Base-by-base conservation (phyloP, 2,329 filamentous ascomycete genomes). In the Ophiostoma ulmi region DNA sequence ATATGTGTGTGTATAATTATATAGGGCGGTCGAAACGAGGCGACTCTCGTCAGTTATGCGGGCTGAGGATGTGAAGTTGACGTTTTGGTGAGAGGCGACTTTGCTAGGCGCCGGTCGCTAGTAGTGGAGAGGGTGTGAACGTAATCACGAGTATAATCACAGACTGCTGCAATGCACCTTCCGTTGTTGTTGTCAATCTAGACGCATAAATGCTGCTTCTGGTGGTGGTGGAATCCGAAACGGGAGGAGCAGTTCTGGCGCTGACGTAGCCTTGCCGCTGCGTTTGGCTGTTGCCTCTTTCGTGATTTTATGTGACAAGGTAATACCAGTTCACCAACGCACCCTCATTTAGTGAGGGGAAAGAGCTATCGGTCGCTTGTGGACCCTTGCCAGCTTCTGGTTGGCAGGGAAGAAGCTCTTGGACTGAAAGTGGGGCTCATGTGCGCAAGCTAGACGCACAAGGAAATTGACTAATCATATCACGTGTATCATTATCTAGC, bases 181-280 rank as follows among this genome's bases (percentile, higher is more conserved):
- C 35, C 63, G 20, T 38, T 17, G 31, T n/a, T 63, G 58, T 36
- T 22, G 52, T 20, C 31, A 13, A 6, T 6, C 10, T 58, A 20
- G 10, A 20, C 13, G 58, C 36, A 31, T 22, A 31, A 20, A 5
- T 61, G 26, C 31, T 31, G 31, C 31, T 31, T 11, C 1, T 13
- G 10, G 52, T 14, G 58, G 14, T 31, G 61, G 20, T 35, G 63
- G 10, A n/a, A 39, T 39, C 35, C 35, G 35, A 64, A 39, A 39
- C 35, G 8, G 63, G 26, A 65, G 36, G 63, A 22, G 35, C 63
- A 36, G 3, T 36, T 35, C 13, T 31, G 31, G 8, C 63, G 35
- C 36, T 74, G 73, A 74, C 72, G 74, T 72, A 75, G 73, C 74
- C 74, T 74, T 72, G 73, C 70, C 70, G 70, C 72, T 48, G 26